Evolutionary conservation across 345 rosid species (phyloP).

Genomic region (Odontarrhena argentea): DNA sequence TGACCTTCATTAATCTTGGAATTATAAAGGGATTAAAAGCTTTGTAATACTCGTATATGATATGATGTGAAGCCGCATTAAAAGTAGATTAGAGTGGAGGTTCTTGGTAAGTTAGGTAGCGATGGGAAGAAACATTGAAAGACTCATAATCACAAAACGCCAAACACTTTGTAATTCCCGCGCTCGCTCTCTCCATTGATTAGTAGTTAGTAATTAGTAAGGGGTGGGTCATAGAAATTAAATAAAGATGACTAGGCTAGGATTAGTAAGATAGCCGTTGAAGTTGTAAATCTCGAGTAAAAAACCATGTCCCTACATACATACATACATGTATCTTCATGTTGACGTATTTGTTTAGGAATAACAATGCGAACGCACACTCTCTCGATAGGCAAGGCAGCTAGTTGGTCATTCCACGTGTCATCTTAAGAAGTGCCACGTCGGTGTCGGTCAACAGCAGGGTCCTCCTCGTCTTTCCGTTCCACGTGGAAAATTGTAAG

Average conservation of each 20-base stretch:
- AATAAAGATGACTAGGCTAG: constrained; percentile 26
- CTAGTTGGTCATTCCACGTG: constrained; percentile 3
- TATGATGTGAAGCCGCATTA: too few relatives aligned
- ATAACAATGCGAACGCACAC: background rate
- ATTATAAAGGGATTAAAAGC: too few relatives aligned
- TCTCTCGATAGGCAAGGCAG: too few relatives aligned
- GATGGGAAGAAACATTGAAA: constrained; percentile 30
- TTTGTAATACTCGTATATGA: too few relatives aligned
- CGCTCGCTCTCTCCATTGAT: too few relatives aligned
- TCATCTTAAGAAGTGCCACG: constrained; percentile 18
- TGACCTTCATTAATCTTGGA: background rate
- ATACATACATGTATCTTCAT: constrained; percentile 18
- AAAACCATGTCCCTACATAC: constrained; percentile 15
- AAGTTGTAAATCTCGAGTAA: constrained; percentile 36
- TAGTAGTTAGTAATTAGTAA: too few relatives aligned
- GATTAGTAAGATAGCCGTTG: constrained; percentile 35
- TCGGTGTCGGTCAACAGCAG: constrained; percentile 29
- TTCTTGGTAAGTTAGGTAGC: constrained; percentile 4
- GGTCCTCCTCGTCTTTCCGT: background rate
- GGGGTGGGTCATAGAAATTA: background rate
- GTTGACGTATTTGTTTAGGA: background rate
- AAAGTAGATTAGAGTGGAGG: too few relatives aligned
- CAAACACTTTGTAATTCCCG: background rate
- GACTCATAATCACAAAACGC: constrained; percentile 23
- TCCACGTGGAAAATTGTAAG: too few relatives aligned